phyloP scores from a whole-genome alignment of 306 rosid species.

The Glycyrrhiza uralensis region DNA sequence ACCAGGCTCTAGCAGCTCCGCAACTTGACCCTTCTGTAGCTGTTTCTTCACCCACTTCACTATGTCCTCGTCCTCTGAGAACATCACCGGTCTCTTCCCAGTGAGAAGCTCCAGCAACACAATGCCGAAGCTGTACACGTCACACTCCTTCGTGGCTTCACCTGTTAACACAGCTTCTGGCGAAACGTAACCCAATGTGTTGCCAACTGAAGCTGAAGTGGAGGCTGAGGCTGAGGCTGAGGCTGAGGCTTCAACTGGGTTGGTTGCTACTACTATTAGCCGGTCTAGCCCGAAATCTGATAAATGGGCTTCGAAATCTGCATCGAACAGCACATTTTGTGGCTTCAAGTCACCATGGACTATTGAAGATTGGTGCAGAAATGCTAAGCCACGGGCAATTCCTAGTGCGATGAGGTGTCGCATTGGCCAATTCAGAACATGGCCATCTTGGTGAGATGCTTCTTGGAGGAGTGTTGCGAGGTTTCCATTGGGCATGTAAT shows the following conservation, averaged over 20 bases:
- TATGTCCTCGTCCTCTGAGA: constrained; percentile 85
- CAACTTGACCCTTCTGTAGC: constrained; percentile 80
- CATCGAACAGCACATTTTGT: constrained; percentile 76
- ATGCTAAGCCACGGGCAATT: constrained; percentile 86
- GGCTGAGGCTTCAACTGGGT: constrained; percentile 67
- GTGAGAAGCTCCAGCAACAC: constrained; percentile 78
- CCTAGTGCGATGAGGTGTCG: constrained; percentile 95
- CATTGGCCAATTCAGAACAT: constrained; percentile 98
- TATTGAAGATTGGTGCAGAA: constrained; percentile 67
- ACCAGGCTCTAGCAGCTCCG: constrained; percentile 85
- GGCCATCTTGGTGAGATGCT: constrained; percentile 98
- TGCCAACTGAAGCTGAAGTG: constrained; percentile 64
- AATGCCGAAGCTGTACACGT: constrained; percentile 89
- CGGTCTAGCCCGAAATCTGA: constrained; percentile 86
- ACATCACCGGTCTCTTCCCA: constrained; percentile 89
- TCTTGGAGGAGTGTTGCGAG: constrained; percentile 95
- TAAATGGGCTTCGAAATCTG: constrained; percentile 93
- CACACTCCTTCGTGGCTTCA: constrained; percentile 75
- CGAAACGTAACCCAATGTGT: constrained; percentile 76
- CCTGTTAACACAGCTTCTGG: constrained; percentile 81
- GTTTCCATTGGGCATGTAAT: constrained; percentile 98
- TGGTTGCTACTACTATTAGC: constrained; percentile 41
- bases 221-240: too few species aligned
- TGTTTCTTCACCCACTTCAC: constrained; percentile 96
- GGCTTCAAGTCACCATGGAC: constrained; percentile 87